Evolutionary conservation across 2,329 filamentous ascomycete genomes (phyloP), one percentile per base, ranked within the genome.

Genomic region (Cercospora sesami): DNA sequence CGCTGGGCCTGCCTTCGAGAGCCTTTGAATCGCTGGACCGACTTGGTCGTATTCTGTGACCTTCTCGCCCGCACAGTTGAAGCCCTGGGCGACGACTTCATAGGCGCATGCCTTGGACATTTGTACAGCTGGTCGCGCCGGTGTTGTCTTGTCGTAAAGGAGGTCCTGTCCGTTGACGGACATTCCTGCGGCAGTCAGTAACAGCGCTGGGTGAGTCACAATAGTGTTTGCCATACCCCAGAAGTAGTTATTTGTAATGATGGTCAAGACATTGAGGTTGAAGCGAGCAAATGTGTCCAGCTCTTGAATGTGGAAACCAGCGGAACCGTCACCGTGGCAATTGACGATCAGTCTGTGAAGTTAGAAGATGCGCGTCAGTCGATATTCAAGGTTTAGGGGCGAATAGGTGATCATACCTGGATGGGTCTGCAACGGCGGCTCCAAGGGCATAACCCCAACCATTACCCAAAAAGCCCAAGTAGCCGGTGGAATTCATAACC

Each of bases 391-490:
- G 18, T 23, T 31, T 18, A 8, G 16, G 7, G 28, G 18, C 6
- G n/a, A 3, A 16, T 16, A 33, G 14, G 7, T 1, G 23, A 58
- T 36, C 60, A 21, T 42, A 63, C 60, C 60, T 63, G 12, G 71
- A 69, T 0, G 79, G 80, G n/a, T 77, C 78, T 0, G 81, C 82
- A 3, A 83, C 71, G 0, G 81, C 81, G 9, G 79, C 80, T 0
- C 82, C 82, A 2, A 84, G 73, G 1, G 77, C 73, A 69, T 83
- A 83, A 4, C 82, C 82, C 75, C 80, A 84, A 4, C 82, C 82
- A 66, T 81, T 83, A 1, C 82, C 82, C 1, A 83, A 75, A 73
- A 83, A 83, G 2, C 82, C 82, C 1, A 84, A 75, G 60, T 83
- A 80, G 60, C 79, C 78, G 0, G 77, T 78, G 5, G 74, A 61